Base-by-base conservation (phyloP, 2,329 filamentous ascomycete species). In the Penicillium sp. region DNA sequence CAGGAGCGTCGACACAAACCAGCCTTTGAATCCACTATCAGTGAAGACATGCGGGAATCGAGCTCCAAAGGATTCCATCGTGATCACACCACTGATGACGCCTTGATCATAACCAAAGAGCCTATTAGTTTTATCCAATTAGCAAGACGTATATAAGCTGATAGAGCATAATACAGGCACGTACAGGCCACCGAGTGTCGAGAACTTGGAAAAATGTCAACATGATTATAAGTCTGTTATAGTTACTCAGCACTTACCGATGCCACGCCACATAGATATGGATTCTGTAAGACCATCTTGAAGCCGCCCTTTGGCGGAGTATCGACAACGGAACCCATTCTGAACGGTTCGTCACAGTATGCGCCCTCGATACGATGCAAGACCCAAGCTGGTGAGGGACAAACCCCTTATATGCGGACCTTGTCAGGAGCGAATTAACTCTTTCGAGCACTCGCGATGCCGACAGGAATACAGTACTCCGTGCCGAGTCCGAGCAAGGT, bases 101-200 rank as follows among this genome's bases (percentile, higher is more conserved):
- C 78, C 79, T 47, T 81, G 79, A 50, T 81, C 78, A 62, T 81
- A 81, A 1, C 79, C 79, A 34, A 78, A 81, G 1, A 80, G 69
- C 16, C 42, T n/a, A n/a, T 45, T 19, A 3, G 11, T 31, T 45
- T 9, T 3, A 45, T 33, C 19, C n/a, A 9, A 31, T 45, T 45
- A 45, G 26, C 16, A 19, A 29, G 13, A 21, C 11, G 9, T 21
- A 31, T 14, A 28, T 28, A 10, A 31, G 26, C 28, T 21, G 5
- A 9, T 4, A 9, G 8, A 7, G n/a, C 9, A 5, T 24, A 8
- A 11, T 10, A 11, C 9, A 28, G 24, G 28, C 16, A 29, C 42
- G 5, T 33, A 45, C 18, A 81, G 71, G 66, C 69, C 66, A n/a
- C 75, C 75, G 0, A 77, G 63, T 1, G 74, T 75, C 5, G 74